Conservation (phyloP, 1,139 yeast genomes). For the Nakaseomyces glabratus region DNA sequence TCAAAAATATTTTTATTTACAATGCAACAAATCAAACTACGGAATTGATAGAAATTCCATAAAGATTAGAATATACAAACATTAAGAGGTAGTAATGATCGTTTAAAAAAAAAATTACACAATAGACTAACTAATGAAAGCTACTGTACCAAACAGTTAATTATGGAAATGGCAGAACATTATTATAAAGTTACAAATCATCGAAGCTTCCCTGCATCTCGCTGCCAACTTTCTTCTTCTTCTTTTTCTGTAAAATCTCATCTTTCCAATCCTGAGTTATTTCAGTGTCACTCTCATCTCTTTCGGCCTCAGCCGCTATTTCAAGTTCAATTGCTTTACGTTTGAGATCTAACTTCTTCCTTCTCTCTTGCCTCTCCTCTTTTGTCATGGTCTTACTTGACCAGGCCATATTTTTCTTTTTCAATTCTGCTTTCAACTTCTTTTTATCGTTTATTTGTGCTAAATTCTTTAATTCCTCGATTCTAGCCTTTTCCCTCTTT, state of each 20-base stretch:
- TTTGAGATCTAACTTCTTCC: slow-evolving; percentile 53
- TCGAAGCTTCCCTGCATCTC: slow-evolving; percentile 60
- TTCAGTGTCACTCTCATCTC: slow-evolving; percentile 43
- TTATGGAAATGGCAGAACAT: not conserved
- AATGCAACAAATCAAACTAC: slow-evolving; percentile 55
- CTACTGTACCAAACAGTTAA: too few species aligned
- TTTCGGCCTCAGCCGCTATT: slow-evolving; percentile 32
- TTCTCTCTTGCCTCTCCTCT: slow-evolving; percentile 54
- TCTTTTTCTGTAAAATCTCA: slow-evolving; percentile 55
- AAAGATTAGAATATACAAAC: too few species aligned
- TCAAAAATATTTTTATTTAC: slow-evolving; percentile 55
- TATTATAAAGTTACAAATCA: slow-evolving; percentile 42
- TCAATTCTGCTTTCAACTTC: slow-evolving; percentile 40
- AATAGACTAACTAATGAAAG: too few species aligned
- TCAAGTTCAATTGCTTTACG: slow-evolving; percentile 55
- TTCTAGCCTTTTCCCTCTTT: slow-evolving; percentile 53
- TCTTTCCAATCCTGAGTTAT: slow-evolving; percentile 82
- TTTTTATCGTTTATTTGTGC: slow-evolving; percentile 36
- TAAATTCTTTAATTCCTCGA: slow-evolving; percentile 46
- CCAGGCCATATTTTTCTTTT: slow-evolving; percentile 68
- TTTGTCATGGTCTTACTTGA: slow-evolving; percentile 58
- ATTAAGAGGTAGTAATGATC: too few species aligned
- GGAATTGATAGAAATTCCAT: too few species aligned
- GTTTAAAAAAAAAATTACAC: too few species aligned
- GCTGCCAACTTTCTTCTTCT: slow-evolving; percentile 27